Base-by-base conservation (phyloP, 164 flowering plant species). In the Warburgia ugandensis region DNA sequence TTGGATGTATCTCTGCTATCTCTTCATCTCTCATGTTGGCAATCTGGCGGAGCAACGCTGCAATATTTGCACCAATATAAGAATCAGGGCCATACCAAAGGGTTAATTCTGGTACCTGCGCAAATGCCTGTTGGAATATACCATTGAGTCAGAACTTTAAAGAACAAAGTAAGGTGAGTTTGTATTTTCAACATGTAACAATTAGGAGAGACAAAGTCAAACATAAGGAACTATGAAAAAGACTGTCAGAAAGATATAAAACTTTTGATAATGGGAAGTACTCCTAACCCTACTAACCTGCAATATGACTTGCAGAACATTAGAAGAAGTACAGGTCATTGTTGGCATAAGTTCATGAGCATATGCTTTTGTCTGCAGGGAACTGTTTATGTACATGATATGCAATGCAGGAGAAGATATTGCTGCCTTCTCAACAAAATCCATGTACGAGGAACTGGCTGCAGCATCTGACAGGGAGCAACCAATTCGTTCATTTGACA, bases 391-490 rank as follows among this genome's bases (percentile, higher is more conserved):
- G 65, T 91, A 91, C 60, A 87, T 50, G 45, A 91, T 96, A 67
- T 92, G 98, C 70, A 92, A 60, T 41, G 95, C 76, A 52, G 94
- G 91, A 35, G 83, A 68, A 28, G 78, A 74, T 13, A 29, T 51
- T 29, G 86, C 80, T 64, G 94, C 87, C 41, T 42, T 68, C 58
- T 75, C 69, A 28, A 92, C 90, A 72, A 77, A 92, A 52, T 73
- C 69, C 77, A 72, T 74, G 63, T 92, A 92, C 26, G 84, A 63
- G 53, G 95, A 86, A 56, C 66, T 62, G 30, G 86, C 56, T 6
- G 98, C 98, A 54, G 98, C 96, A 70, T 88, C 96, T 42, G 98
- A 96, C 76, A 92, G 71, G 16, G 98, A 85, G 75, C 98, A 92
- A 55, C 95, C 80, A 55, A 92, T 92, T 17, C 76, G 76, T 60